Percentiles rank a stretch among this genome's conserved stretches.
phyloP scores from a whole-genome alignment of 805 yeast genomes.

The Ogataea polymorpha region DNA sequence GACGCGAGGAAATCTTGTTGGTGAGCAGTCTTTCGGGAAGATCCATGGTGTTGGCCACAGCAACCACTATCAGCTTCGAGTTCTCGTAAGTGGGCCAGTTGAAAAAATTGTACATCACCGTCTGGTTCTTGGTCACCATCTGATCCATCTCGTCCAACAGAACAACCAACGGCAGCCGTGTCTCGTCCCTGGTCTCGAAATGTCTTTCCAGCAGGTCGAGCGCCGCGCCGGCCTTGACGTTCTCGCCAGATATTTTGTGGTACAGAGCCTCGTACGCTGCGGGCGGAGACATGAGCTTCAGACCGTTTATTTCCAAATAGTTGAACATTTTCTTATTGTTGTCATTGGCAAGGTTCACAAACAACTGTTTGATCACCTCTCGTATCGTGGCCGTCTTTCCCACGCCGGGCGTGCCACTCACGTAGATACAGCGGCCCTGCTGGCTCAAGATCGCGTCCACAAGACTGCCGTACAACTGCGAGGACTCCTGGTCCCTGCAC shows the following conservation, averaged over 20 bases:
- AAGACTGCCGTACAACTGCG: constrained; percentile 61
- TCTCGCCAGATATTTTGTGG: constrained; percentile 64
- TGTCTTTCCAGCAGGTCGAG: constrained; percentile 66
- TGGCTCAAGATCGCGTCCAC: constrained; percentile 68
- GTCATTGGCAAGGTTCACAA: constrained; percentile 25
- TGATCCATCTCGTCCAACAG: constrained; percentile 93
- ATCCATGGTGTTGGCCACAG: constrained; percentile 97
- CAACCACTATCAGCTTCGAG: constrained; percentile 81
- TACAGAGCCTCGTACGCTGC: constrained; percentile 81
- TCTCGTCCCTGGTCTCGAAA: constrained; percentile 42
- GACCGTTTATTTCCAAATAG: constrained; percentile 85
- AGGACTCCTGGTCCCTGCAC: constrained; percentile 82
- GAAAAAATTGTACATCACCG: constrained; percentile 91
- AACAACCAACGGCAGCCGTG: constrained; percentile 60
- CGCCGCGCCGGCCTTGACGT: constrained; percentile 61
- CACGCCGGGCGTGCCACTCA: constrained; percentile 97
- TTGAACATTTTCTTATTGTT: constrained; percentile 44
- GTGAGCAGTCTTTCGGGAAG: constrained; percentile 85
- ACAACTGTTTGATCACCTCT: constrained; percentile 74
- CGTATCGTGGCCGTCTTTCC: constrained; percentile 94
- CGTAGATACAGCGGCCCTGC: constrained; percentile 80
- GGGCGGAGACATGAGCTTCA: constrained; percentile 75
- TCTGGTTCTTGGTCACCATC: constrained; percentile 75
- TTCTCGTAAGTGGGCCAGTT: constrained; percentile 90
- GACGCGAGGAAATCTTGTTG: constrained; percentile 85